Conservation (phyloP, 2,329 filamentous ascomycete genomes). For the Orbilia blumenaviensis region DNA sequence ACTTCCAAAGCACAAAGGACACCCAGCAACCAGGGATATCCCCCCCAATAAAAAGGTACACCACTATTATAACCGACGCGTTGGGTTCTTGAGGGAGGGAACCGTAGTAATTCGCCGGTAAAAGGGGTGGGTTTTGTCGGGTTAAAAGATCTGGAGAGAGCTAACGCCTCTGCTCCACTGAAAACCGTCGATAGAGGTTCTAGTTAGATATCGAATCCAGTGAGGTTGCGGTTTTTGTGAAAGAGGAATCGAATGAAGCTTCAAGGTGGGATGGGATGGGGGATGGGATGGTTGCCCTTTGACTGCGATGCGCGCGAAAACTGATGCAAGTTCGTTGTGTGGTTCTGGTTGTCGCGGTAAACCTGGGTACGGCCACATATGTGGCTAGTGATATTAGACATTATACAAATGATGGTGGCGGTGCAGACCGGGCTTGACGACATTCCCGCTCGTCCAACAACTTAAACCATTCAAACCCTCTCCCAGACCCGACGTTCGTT, state of each 20-base stretch:
- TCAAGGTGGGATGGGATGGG: constrained; percentile 35
- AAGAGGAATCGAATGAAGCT: constrained; percentile 29
- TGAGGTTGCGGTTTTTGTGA: too few species aligned
- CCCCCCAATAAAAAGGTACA: too few species aligned
- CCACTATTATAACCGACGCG: constrained; percentile 31
- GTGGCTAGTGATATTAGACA: too few species aligned
- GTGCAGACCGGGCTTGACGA: not conserved
- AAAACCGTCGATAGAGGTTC: not conserved
- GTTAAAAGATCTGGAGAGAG: too few species aligned
- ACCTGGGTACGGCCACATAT: too few species aligned
- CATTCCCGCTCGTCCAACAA: not conserved
- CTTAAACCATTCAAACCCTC: too few species aligned
- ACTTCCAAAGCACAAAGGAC: not conserved
- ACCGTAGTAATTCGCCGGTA: constrained; percentile 1
- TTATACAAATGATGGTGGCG: not conserved
- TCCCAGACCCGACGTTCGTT: not conserved
- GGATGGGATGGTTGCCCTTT: constrained; percentile 29
- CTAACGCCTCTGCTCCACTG: too few species aligned
- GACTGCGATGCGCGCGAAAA: constrained; percentile 53
- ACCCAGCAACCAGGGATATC: constrained; percentile 4
- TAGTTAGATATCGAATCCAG: not conserved
- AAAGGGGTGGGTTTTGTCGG: not conserved
- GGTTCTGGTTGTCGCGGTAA: constrained; percentile 29
- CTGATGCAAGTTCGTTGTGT: constrained; percentile 14
- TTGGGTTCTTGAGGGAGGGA: constrained; percentile 16